Conservation (phyloP, 129 eudicot species). For the Calendula officinalis region DNA sequence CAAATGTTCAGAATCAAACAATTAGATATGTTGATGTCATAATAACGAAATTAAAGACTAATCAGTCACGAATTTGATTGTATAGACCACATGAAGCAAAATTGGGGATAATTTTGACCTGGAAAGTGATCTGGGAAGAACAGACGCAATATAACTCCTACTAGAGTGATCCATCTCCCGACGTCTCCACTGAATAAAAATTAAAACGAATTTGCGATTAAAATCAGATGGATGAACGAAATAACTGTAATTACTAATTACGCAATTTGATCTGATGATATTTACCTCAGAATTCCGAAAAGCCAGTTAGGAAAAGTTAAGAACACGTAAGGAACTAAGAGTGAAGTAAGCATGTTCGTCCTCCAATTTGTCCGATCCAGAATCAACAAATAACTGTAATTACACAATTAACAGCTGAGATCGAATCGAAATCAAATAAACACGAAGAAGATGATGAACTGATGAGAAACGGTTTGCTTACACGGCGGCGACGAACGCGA, state of each 20-base stretch:
- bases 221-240: background rate
- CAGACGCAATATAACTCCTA: constrained; percentile 73
- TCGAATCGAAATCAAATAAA: background rate
- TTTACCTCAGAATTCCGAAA: constrained; percentile 59
- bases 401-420: background rate
- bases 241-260: constrained; percentile 8
- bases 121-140: constrained; percentile 89
- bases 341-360: constrained; percentile 76
- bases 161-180: constrained; percentile 79
- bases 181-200: no score
- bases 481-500: constrained; percentile 85
- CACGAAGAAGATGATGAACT: background rate
- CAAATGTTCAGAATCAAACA: no score
- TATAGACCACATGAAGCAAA: background rate
- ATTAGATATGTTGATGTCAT: no score
- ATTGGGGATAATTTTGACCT: constrained; percentile 33
- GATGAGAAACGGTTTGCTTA: constrained; percentile 24
- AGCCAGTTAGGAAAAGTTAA: constrained; percentile 55
- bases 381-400: constrained; percentile 75
- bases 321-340: constrained; percentile 75
- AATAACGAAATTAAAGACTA: no score
- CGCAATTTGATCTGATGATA: background rate
- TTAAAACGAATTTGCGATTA: no score
- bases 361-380: constrained; percentile 90
- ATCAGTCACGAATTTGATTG: background rate